These are phyloP conservation scores for Trametopsis cervina DNA, from an alignment of 768 basidiomycete species.

Conservation along the genomic window DNA sequence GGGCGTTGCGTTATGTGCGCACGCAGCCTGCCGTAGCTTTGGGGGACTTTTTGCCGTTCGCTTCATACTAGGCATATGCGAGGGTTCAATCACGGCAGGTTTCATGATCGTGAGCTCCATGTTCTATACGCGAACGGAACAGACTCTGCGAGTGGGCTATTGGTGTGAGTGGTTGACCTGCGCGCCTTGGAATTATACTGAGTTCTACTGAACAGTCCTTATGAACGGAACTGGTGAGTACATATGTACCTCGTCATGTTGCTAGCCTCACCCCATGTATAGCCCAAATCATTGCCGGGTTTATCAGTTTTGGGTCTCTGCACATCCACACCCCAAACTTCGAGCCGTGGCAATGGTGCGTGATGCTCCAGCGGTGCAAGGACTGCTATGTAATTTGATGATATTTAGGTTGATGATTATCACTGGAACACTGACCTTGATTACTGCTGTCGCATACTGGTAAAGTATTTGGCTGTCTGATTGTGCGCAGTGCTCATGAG, in stretches of 20 bases:
- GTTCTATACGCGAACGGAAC: slow-evolving; percentile 72
- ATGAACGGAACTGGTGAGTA: slow-evolving; percentile 66
- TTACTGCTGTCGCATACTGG: slow-evolving; percentile 50
- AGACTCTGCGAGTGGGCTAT: slow-evolving; percentile 63
- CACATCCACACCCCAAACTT: slow-evolving; percentile 52
- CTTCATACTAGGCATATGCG: slow-evolving; percentile 64
- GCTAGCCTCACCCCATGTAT: not conserved
- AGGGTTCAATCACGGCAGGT: slow-evolving; percentile 65
- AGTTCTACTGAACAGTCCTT: slow-evolving; percentile 36
- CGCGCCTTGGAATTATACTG: not conserved
- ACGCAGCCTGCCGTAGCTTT: slow-evolving; percentile 70
- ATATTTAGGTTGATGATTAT: slow-evolving; percentile 58
- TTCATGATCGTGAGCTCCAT: slow-evolving; percentile 73
- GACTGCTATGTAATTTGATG: not conserved
- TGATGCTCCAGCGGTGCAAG: slow-evolving; percentile 9
- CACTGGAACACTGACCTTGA: slow-evolving; percentile 52
- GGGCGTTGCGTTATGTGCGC: slow-evolving; percentile 51
- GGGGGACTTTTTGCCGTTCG: slow-evolving; percentile 56
- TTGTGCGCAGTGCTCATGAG: too few relatives aligned
- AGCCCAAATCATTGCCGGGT: slow-evolving; percentile 69
- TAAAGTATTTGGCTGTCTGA: slow-evolving; percentile 19
- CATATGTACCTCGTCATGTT: not conserved
- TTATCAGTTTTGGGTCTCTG: slow-evolving; percentile 58
- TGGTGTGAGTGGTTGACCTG: slow-evolving; percentile 53
- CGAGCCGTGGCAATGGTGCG: slow-evolving; percentile 69